Evolutionary conservation across 1,284 basidiomycete species (phyloP), one percentile per base, ranked within the genome.

Genomic region (Malassezia japonica): DNA sequence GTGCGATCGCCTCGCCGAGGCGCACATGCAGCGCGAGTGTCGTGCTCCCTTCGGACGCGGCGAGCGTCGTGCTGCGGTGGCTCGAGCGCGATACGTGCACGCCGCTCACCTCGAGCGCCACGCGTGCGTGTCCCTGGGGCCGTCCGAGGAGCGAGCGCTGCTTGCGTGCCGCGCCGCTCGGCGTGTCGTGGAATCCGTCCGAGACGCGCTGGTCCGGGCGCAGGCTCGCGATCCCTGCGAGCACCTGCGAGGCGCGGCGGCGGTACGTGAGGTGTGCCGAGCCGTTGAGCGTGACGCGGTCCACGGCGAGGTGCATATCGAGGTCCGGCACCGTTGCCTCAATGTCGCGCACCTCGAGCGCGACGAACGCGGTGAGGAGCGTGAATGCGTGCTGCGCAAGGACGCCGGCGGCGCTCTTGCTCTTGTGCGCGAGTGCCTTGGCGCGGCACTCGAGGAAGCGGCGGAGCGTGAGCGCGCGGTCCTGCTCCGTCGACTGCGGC

Each of bases 331-430:
- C 28, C 29, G 56, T 59, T 20, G 70, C 35, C 35, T 62, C 60
- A 35, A 64, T 46, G 16, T 61, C 52, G 25, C 59, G 58, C 9
- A 71, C 44, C 24, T 70, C 59, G 46, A 72, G 39, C 8, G 64
- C 67, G 34, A 72, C 44, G 25, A 72, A 32, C 23, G 34, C 34
- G 18, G 31, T 34, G 8, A 31, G 23, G 1, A 44, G 42, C 18
- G 42, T 18, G 10, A 34, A 4, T 3, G 20, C 15, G 23, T 29
- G 21, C 25, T 36, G 31, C 27, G 33, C 32, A 13, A 36, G 13
- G 7, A 45, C 32, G 24, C 13, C 16, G 1, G 32, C 20, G 13
- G 18, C 9, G 25, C 20, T 21, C 18, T 6, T 6, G 35, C 18
- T 3, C 23, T 15, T 15, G 24, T 7, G 15, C 37, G 23, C 23